Base-by-base conservation (phyloP, 257 asterid genomes). In the Penstemon davidsonii region DNA sequence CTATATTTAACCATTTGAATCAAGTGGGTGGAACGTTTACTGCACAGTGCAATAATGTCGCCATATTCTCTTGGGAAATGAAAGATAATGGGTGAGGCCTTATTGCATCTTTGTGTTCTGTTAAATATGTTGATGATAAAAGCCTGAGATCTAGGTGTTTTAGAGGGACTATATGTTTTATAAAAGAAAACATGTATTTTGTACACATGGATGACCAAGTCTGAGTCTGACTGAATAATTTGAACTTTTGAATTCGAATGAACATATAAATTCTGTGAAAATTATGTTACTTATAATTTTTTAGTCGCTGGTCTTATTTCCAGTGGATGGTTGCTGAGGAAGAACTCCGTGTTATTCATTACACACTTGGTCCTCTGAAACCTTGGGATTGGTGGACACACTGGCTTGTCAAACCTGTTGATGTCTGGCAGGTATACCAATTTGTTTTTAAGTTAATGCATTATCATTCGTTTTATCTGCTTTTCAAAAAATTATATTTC, bases 351-450 rank as follows among this genome's bases (percentile, higher is more conserved):
- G 93, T 94, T 75, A 94, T 94, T 75, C 99, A 94, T 81, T 94
- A 94, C 83, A 94, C 99, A 1, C 93, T 94, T 70, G 99, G 99
- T 70, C 97, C 99, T 44, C 99, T 94, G 57, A 91, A 90, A 79
- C 99, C 99, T 40, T 94, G 99, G 99, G 99, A 94, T 78, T 94
- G 99, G 99, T 94, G 99, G 99, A 91, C 99, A 59, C 87, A 88
- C 71, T 94, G 99, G 99, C 95, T 94, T 75, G 92, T 94, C 73
- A 90, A 87, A 66, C 99, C 99, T 38, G 97, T 90, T 73, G 97
- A 88, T 77, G 93, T 84, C 70, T 94, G 99, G 99, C 97, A 94
- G 99, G 99, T 94, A 80, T 42, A 58, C 57, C 8, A 19, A 73
- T 57, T 44, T 62, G 56, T 40, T 73, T 62, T 52, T 39, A 46